phyloP scores from a whole-genome alignment of 1,284 basidiomycete genomes.

The Omphalotus olearius region DNA sequence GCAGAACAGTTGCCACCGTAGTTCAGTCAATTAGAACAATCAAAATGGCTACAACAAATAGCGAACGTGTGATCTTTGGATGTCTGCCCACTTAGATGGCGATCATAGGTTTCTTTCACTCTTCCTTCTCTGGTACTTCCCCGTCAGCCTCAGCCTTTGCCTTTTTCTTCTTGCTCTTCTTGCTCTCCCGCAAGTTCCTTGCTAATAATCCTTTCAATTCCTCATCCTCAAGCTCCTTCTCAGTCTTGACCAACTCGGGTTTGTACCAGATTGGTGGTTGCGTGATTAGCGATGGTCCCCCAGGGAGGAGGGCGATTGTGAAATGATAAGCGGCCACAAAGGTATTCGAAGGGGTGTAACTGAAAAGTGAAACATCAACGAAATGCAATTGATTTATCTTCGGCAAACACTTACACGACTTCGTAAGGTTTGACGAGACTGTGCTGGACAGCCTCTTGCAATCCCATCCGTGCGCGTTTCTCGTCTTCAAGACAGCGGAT shows the following conservation, averaged over 20 bases:
- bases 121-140: slow-evolving; percentile 23
- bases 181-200: slow-evolving; percentile 81
- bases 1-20: slow-evolving; percentile 32
- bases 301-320: slow-evolving; percentile 85
- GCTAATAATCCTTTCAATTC: slow-evolving; percentile 78
- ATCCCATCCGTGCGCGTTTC: slow-evolving; percentile 90
- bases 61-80: background rate
- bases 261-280: slow-evolving; percentile 92
- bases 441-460: slow-evolving; percentile 95
- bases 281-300: slow-evolving; percentile 82
- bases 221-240: slow-evolving; percentile 86
- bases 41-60: slow-evolving; percentile 3
- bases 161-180: slow-evolving; percentile 90
- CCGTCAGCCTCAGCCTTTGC: slow-evolving; percentile 48
- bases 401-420: slow-evolving; percentile 60
- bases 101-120: background rate
- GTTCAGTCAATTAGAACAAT: background rate
- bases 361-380: slow-evolving; percentile 23
- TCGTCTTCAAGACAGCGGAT: slow-evolving; percentile 93
- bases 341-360: slow-evolving; percentile 77
- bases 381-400: background rate
- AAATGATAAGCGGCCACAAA: slow-evolving; percentile 94
- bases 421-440: slow-evolving; percentile 88
- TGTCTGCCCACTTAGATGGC: background rate
- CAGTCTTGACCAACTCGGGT: slow-evolving; percentile 83